Evolutionary conservation across 257 asterid genomes (phyloP).

Genomic region (Fraxinus pennsylvanica): DNA sequence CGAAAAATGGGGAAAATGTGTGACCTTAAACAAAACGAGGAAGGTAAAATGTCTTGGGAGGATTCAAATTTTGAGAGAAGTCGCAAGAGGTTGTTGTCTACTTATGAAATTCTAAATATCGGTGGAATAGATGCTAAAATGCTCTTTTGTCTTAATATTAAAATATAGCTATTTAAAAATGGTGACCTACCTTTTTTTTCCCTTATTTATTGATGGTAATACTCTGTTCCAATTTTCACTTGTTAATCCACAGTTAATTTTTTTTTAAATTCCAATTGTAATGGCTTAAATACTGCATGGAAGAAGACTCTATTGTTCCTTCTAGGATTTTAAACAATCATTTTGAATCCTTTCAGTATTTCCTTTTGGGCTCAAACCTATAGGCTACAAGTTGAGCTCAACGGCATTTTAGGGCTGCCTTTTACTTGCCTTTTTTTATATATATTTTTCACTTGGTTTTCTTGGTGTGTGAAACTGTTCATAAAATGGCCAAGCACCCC

Average conservation of each 20-base stretch:
- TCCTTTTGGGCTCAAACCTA: conserved; percentile 2
- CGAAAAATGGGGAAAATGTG: background rate
- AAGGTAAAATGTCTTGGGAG: background rate
- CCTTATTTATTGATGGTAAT: background rate
- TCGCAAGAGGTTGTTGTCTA: conserved; percentile 3
- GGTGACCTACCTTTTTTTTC: background rate
- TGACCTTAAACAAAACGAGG: background rate
- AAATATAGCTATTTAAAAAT: background rate
- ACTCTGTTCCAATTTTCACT: background rate
- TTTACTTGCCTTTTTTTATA: background rate
- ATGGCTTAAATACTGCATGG: background rate
- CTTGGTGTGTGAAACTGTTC: background rate
- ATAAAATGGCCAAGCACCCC: background rate
- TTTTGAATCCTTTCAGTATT: background rate
- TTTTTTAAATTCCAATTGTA: background rate
- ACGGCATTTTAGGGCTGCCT: background rate
- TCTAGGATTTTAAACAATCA: background rate
- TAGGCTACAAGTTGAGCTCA: background rate
- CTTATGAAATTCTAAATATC: background rate
- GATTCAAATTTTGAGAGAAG: background rate
- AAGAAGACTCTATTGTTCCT: background rate
- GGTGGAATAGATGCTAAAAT: background rate
- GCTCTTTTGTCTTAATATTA: background rate
- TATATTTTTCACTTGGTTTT: background rate
- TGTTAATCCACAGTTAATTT: background rate